Percentiles rank a stretch among this genome's conserved stretches.
These are phyloP conservation scores for Heterobasidion occidentale DNA, from an alignment of 1,284 basidiomycete species.

Conservation along the genomic window DNA sequence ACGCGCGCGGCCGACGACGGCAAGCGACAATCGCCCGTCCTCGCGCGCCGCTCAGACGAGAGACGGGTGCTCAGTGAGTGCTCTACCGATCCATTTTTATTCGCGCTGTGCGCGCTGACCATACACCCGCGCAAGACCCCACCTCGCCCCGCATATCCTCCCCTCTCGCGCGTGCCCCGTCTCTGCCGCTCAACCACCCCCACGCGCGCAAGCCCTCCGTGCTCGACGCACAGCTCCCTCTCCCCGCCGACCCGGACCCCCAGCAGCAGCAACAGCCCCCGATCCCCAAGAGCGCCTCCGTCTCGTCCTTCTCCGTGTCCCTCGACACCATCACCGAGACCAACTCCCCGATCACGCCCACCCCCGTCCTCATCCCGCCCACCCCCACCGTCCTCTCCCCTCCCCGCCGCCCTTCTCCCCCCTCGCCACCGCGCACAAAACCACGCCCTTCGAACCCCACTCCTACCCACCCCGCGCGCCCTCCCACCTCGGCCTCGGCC, in stretches of 20 bases:
- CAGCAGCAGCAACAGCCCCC: slow-evolving; percentile 2
- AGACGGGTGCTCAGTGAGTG: slow-evolving; percentile 4
- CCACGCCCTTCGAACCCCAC: slow-evolving; percentile 8
- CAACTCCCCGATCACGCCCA: slow-evolving; percentile 2
- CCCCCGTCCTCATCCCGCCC: slow-evolving; percentile 10
- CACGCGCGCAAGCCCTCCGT: slow-evolving; percentile 72
- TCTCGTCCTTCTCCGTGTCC: slow-evolving; percentile 54
- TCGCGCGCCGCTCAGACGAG: slow-evolving; percentile 3
- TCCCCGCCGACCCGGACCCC: slow-evolving; percentile 11
- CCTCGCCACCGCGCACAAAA: slow-evolving; percentile 8
- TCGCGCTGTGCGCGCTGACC: neutral
- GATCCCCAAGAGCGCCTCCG: slow-evolving; percentile 36
- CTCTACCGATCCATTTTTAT: neutral
- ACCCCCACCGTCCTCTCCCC: slow-evolving; percentile 13
- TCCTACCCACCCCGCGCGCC: slow-evolving; percentile 16
- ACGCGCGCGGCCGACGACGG: neutral
- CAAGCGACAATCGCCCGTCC: slow-evolving; percentile 1
- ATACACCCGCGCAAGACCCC: slow-evolving; percentile 11
- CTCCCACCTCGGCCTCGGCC: slow-evolving; percentile 30
- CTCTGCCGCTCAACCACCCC: slow-evolving; percentile 56
- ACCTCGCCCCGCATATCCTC: slow-evolving; percentile 29
- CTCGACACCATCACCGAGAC: slow-evolving; percentile 64
- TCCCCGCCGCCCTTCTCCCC: slow-evolving; percentile 19
- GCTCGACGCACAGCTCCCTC: slow-evolving; percentile 43
- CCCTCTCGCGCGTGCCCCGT: slow-evolving; percentile 41